Conservation (phyloP, 208 protist genomes). For the Balamuthia mandrillaris region DNA sequence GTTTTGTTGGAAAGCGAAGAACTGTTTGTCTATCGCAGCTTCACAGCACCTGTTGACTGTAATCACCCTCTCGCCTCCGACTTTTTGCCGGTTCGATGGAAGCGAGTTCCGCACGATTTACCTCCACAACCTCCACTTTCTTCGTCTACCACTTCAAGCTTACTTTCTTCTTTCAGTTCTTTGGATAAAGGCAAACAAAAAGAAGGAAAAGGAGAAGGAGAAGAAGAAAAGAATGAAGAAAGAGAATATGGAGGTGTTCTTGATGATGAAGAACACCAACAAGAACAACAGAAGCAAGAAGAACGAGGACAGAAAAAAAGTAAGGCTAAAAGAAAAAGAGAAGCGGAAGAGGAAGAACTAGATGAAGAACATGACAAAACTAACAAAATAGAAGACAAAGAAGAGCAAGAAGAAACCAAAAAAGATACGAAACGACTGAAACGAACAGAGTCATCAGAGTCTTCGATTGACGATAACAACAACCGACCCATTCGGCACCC, state of each 20-base stretch:
- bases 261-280: background rate
- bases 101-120: too few species aligned
- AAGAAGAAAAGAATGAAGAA: background rate
- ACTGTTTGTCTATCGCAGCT: too few species aligned
- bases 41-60: too few species aligned
- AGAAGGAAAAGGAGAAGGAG: background rate
- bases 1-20: too few species aligned
- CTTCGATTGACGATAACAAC: background rate
- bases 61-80: too few species aligned
- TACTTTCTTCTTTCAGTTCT: too few species aligned
- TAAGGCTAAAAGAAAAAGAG: background rate
- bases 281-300: background rate
- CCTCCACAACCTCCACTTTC: too few species aligned
- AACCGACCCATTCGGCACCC: background rate
- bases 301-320: background rate
- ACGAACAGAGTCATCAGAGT: too few species aligned
- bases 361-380: background rate
- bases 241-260: background rate
- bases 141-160: too few species aligned
- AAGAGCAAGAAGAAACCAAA: background rate
- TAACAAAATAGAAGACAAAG: background rate
- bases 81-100: too few species aligned
- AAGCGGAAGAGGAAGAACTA: background rate
- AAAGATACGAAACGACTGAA: background rate
- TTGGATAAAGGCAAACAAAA: background rate